Evolutionary conservation across 73 alveolate genomes (phyloP).

Genomic region (Tetrahymena borealis): DNA sequence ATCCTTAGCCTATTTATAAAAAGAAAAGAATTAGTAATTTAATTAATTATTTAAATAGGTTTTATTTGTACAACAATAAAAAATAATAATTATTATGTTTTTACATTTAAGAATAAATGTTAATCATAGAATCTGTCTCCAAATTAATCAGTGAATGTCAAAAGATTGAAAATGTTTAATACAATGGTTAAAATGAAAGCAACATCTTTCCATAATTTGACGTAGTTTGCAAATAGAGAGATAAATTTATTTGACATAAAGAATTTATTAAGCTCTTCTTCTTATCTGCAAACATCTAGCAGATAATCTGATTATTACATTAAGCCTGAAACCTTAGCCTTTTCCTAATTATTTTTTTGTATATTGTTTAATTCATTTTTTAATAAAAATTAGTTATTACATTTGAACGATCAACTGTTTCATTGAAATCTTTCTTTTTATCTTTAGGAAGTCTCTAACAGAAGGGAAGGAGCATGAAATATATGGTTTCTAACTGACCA

Average conservation of each 20-base stretch:
- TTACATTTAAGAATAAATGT: conserved; percentile 5
- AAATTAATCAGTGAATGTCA: conserved; percentile 21
- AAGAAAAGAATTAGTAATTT: too few species aligned
- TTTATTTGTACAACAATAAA: too few species aligned
- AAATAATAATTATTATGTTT: too few species aligned
- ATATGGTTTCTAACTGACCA: conserved; percentile 30
- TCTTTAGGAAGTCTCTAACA: conserved; percentile 32
- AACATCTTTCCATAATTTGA: conserved; percentile 47
- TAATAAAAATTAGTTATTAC: conserved; percentile 35
- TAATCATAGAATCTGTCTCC: conserved; percentile 29
- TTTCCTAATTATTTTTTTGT: not conserved
- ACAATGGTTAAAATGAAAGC: conserved; percentile 39
- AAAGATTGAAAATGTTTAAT: conserved; percentile 31
- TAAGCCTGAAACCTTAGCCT: not conserved
- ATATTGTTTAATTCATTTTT: not conserved
- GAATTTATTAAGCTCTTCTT: conserved; percentile 16
- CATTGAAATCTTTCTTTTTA: conserved; percentile 38
- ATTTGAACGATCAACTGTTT: conserved; percentile 45
- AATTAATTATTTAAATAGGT: too few species aligned
- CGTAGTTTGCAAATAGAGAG: conserved; percentile 46
- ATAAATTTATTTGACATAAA: conserved; percentile 31
- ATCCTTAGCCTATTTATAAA: not conserved
- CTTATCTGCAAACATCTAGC: conserved; percentile 47
- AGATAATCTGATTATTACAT: conserved; percentile 39
- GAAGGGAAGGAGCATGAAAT: conserved; percentile 37